A percentile compares a stretch with the other conserved stretches of the same genome.
Evolutionary conservation across 192 early-diverging fungal genomes (phyloP).

Genomic region (Coemansia sp.): DNA sequence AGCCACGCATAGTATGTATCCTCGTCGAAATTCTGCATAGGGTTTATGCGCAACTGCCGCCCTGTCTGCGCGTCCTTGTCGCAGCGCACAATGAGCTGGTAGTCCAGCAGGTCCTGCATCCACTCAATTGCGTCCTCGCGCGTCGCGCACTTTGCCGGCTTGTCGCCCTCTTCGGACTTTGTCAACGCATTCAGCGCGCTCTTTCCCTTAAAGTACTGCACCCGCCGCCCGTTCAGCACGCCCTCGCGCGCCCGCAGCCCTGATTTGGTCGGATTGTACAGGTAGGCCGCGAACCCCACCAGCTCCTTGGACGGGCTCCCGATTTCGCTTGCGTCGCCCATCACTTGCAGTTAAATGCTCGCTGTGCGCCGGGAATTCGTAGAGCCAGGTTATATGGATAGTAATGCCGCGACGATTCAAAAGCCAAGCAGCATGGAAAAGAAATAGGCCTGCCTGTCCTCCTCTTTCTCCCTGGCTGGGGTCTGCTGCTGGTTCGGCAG

Average conservation of each 20-base stretch:
- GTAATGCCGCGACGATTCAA: too few relatives aligned
- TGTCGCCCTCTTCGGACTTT: conserved; percentile 29
- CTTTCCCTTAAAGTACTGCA: conserved; percentile 84
- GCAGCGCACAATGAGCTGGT: conserved; percentile 75
- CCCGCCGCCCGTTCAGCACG: conserved; percentile 79
- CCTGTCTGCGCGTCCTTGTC: conserved; percentile 56
- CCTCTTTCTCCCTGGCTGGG: too few relatives aligned
- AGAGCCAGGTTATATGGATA: too few relatives aligned
- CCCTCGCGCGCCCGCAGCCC: conserved; percentile 79
- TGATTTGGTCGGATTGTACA: conserved; percentile 65
- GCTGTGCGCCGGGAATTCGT: too few relatives aligned
- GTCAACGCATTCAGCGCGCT: conserved; percentile 47
- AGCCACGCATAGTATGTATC: conserved; percentile 90
- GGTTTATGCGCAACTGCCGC: conserved; percentile 53
- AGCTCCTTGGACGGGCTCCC: conserved; percentile 56
- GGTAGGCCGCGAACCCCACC: conserved; percentile 68
- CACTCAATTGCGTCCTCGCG: conserved; percentile 61
- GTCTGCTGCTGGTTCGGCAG: too few relatives aligned
- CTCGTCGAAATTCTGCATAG: conserved; percentile 65
- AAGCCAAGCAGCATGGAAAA: background rate
- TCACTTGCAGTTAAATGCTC: conserved; percentile 6
- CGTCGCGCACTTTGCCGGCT: conserved; percentile 53
- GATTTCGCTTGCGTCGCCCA: conserved; percentile 19
- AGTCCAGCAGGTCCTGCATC: conserved; percentile 60
- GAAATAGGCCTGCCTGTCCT: background rate